These are phyloP conservation scores for Hagleromyces aurorensis DNA, from an alignment of 805 yeast genomes.

Conservation along the genomic window DNA sequence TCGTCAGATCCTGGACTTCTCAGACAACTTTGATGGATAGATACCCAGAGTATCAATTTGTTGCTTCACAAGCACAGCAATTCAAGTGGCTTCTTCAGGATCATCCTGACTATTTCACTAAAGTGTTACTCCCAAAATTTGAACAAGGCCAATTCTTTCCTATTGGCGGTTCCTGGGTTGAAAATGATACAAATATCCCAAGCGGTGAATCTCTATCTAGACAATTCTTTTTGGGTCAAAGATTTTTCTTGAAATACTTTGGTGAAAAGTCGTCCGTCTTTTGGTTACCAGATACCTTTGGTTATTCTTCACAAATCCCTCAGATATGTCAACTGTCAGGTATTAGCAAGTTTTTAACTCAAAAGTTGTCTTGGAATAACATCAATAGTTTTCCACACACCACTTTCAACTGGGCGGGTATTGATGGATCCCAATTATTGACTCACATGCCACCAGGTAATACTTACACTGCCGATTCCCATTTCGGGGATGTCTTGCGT, in stretches of 20 bases:
- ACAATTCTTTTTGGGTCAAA: constrained; percentile 85
- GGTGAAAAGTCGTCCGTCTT: constrained; percentile 67
- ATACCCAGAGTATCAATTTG: constrained; percentile 90
- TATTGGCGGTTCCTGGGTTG: constrained; percentile 98
- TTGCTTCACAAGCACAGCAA: constrained; percentile 94
- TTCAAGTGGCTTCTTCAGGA: constrained; percentile 84
- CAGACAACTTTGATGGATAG: constrained; percentile 77
- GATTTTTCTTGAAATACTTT: constrained; percentile 72
- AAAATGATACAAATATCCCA: constrained; percentile 94
- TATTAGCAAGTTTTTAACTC: constrained; percentile 79
- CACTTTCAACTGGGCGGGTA: constrained; percentile 91
- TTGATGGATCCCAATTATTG: constrained; percentile 87
- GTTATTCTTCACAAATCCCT: constrained; percentile 92
- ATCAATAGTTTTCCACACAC: constrained; percentile 84
- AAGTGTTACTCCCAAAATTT: constrained; percentile 54
- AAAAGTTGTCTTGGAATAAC: constrained; percentile 93
- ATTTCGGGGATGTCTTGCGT: constrained; percentile 86
- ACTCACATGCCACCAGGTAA: constrained; percentile 98
- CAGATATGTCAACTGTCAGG: constrained; percentile 87
- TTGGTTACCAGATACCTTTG: constrained; percentile 98
- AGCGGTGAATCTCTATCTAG: constrained; percentile 83
- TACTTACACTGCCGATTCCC: constrained; percentile 89
- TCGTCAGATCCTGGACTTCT: constrained; percentile 92
- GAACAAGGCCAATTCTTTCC: constrained; percentile 73
- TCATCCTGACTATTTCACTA: constrained; percentile 70